These are phyloP conservation scores for Fusarium beomiforme DNA, from an alignment of 2,329 filamentous ascomycete species.

Conservation along the genomic window DNA sequence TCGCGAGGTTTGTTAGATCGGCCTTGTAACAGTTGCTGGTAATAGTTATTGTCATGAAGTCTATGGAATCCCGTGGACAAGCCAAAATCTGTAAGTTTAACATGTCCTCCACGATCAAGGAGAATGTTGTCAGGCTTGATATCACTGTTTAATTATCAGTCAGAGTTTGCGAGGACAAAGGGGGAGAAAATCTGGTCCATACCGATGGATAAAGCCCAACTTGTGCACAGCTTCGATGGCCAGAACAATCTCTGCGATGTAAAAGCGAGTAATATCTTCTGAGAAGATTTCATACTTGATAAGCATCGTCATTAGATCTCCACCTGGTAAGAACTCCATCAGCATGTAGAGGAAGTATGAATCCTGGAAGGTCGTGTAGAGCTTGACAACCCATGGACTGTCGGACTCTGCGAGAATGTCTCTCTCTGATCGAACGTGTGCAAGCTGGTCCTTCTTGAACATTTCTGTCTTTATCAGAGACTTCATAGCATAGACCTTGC, in stretches of 20 bases:
- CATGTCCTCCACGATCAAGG: constrained; percentile 92
- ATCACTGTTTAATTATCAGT: constrained; percentile 69
- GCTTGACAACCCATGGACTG: constrained; percentile 98
- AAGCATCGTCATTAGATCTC: constrained; percentile 99
- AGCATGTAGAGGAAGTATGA: constrained; percentile 96
- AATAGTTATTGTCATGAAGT: constrained; percentile 97
- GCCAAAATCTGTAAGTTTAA: constrained; percentile 98
- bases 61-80: constrained; percentile 98
- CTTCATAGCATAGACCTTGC: constrained; percentile 98
- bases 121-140: constrained; percentile 99
- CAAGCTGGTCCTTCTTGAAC: constrained; percentile 99
- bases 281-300: constrained; percentile 99
- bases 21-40: constrained; percentile 92
- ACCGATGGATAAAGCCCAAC: constrained; percentile 98
- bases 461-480: constrained; percentile 98
- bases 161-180: background rate
- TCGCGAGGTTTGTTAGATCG: constrained; percentile 78
- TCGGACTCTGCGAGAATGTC: constrained; percentile 99
- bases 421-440: constrained; percentile 95
- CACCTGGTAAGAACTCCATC: constrained; percentile 98
- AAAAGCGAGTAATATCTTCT: constrained; percentile 98
- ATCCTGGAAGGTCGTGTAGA: constrained; percentile 98
- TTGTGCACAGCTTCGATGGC: constrained; percentile 99
- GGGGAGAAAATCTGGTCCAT: constrained; percentile 48
- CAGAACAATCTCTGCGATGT: constrained; percentile 97